Conservation (phyloP, 768 basidiomycete genomes). For the Neoboletus magnificus region DNA sequence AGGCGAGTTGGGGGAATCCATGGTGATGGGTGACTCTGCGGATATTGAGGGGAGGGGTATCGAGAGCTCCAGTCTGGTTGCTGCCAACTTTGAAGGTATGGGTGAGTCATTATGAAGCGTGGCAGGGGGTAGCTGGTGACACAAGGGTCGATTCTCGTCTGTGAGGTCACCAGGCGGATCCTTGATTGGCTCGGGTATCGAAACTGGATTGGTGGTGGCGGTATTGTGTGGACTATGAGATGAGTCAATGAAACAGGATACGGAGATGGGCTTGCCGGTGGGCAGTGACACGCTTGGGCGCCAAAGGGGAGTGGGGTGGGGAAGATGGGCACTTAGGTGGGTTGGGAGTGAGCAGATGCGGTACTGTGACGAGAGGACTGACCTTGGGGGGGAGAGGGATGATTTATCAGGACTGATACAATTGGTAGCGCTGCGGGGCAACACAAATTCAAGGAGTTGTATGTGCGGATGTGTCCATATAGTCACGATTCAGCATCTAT, state of each 20-base stretch:
- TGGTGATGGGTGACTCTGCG: neutral
- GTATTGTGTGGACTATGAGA: neutral
- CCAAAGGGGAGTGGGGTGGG: constrained; percentile 1
- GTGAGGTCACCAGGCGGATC: neutral
- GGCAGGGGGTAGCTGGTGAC: neutral
- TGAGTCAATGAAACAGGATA: neutral
- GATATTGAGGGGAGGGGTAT: neutral
- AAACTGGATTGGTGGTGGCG: neutral
- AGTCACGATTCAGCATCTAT: too few relatives aligned
- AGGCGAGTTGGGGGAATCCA: neutral
- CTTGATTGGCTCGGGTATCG: constrained; percentile 5
- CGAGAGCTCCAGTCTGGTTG: neutral
- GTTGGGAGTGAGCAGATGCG: neutral
- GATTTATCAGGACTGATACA: too few relatives aligned
- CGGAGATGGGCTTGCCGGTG: neutral
- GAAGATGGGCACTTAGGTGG: constrained; percentile 14
- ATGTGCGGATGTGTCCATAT: too few relatives aligned
- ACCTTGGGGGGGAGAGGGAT: neutral
- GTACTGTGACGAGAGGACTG: neutral
- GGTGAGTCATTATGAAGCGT: neutral
- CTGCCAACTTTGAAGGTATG: neutral
- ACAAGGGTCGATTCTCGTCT: neutral
- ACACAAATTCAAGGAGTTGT: too few relatives aligned
- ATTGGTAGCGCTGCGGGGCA: too few relatives aligned
- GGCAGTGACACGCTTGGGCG: neutral